A percentile compares a stretch with the other conserved stretches of the same genome.
These are phyloP conservation scores for Termitomyces sp. DNA, from an alignment of 768 basidiomycete species.

Conservation along the genomic window DNA sequence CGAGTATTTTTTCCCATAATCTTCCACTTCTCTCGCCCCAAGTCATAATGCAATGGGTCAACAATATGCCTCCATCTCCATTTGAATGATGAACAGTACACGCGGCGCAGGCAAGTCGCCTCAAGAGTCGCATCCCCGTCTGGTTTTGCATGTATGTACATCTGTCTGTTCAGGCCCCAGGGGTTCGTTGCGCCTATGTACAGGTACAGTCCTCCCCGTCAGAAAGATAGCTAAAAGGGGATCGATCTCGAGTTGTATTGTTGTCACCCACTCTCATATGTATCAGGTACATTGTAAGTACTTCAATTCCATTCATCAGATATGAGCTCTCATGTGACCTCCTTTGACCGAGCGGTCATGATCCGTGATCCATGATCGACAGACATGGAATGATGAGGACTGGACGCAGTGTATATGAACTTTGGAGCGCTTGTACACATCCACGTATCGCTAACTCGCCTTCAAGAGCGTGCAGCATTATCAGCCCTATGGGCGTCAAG, in stretches of 20 bases:
- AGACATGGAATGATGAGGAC: too few relatives aligned
- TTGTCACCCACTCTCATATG: background rate
- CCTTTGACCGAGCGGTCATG: too few relatives aligned
- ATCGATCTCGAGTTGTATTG: background rate
- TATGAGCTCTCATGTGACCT: too few relatives aligned
- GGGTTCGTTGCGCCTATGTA: background rate
- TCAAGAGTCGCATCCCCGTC: background rate
- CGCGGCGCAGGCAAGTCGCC: background rate
- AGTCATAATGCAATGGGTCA: background rate
- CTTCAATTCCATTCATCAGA: background rate
- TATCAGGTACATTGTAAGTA: background rate
- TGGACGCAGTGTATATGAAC: background rate
- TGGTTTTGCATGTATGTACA: background rate
- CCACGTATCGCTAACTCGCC: background rate
- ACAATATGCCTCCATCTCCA: background rate
- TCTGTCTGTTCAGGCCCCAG: background rate
- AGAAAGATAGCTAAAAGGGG: conserved; percentile 4
- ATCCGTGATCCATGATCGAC: too few relatives aligned
- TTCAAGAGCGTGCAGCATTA: too few relatives aligned
- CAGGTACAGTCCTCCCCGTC: background rate
- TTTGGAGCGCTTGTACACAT: background rate
- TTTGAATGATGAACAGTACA: too few relatives aligned
- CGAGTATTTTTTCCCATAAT: background rate
- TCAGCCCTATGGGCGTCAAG: background rate
- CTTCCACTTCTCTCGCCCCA: background rate